Conservation (phyloP, 768 basidiomycete genomes). For the Phanerochaete sordida region DNA sequence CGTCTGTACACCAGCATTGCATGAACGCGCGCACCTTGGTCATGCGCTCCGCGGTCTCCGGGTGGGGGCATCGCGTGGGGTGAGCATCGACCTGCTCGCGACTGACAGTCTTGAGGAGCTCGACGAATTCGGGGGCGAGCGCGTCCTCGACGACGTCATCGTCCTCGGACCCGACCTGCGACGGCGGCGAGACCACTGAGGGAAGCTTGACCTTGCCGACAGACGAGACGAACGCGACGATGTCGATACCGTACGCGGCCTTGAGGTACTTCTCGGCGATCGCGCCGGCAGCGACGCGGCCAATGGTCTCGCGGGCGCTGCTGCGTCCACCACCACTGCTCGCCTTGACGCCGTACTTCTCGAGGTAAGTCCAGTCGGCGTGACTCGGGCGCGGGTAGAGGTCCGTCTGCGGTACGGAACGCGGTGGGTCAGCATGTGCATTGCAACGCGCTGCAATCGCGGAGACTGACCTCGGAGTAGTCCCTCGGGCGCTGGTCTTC, state of each 20-base stretch:
- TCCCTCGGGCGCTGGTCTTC: conserved; percentile 98
- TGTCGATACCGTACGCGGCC: conserved; percentile 83
- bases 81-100: conserved; percentile 88
- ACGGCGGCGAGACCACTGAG: conserved; percentile 39
- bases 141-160: conserved; percentile 68
- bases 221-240: conserved; percentile 95
- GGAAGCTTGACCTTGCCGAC: conserved; percentile 92
- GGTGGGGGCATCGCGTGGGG: conserved; percentile 86
- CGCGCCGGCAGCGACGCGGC: conserved; percentile 96
- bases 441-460: not conserved
- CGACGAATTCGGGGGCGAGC: conserved; percentile 77
- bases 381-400: conserved; percentile 96
- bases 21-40: conserved; percentile 81
- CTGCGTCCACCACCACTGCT: conserved; percentile 95
- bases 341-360: conserved; percentile 97
- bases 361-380: conserved; percentile 96
- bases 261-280: conserved; percentile 97
- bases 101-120: conserved; percentile 74
- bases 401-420: conserved; percentile 55
- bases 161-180: conserved; percentile 36
- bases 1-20: no score
- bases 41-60: conserved; percentile 87
- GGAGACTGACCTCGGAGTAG: conserved; percentile 65
- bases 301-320: conserved; percentile 95
- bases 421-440: not conserved